These are phyloP conservation scores for Myochromella boudieri DNA, from an alignment of 768 basidiomycete species.

Conservation along the genomic window DNA sequence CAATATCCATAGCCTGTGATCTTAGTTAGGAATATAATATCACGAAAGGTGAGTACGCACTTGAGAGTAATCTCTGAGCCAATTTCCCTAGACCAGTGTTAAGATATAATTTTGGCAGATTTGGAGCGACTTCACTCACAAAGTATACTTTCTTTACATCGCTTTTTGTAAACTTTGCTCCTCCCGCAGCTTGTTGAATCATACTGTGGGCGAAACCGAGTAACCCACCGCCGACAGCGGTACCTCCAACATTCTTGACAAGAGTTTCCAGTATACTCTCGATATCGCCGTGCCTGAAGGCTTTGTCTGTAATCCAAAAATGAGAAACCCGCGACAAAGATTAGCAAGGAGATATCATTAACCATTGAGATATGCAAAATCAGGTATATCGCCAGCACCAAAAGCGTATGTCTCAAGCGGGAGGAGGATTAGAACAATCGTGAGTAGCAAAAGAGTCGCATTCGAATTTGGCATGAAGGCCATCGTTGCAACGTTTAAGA, in stretches of 20 bases:
- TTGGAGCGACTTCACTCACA: constrained; percentile 29
- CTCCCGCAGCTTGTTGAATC: constrained; percentile 43
- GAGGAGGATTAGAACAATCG: constrained; percentile 40
- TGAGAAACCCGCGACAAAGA: constrained; percentile 2
- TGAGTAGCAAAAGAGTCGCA: constrained; percentile 33
- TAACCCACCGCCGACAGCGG: constrained; percentile 45
- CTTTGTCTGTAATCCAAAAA: constrained; percentile 47
- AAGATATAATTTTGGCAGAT: neutral
- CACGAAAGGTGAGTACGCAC: constrained; percentile 22
- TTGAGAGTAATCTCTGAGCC: constrained; percentile 72
- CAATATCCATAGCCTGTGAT: constrained; percentile 66
- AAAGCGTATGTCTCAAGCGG: constrained; percentile 49
- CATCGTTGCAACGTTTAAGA: constrained; percentile 19
- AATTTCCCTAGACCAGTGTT: constrained; percentile 49
- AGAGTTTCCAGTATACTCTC: constrained; percentile 65
- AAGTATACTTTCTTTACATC: constrained; percentile 73
- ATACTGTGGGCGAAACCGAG: constrained; percentile 51
- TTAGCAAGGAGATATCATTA: constrained; percentile 13
- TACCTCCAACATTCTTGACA: constrained; percentile 52
- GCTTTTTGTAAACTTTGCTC: constrained; percentile 58
- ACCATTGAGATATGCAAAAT: constrained; percentile 68
- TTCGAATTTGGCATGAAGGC: constrained; percentile 26
- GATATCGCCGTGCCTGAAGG: constrained; percentile 77
- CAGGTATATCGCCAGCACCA: constrained; percentile 70
- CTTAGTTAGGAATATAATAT: neutral